Conservation (phyloP, 345 rosid species). For the Turritis glabra region DNA sequence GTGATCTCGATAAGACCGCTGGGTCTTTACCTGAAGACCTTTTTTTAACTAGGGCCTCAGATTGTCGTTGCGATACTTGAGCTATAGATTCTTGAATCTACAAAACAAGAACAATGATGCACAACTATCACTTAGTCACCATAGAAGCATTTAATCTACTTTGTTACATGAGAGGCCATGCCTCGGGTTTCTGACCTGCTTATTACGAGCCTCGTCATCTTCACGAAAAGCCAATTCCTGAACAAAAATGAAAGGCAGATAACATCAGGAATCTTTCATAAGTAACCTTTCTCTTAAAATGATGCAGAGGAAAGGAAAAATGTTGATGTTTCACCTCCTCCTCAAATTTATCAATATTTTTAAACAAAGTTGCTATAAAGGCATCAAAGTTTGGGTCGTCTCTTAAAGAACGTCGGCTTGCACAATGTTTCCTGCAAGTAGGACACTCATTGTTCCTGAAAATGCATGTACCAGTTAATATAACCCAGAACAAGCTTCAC, state of each 20-base stretch:
- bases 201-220: slow-evolving; percentile 82
- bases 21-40: slow-evolving; percentile 61
- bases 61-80: slow-evolving; percentile 71
- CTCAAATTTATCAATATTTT: slow-evolving; percentile 77
- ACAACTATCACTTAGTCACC: slow-evolving; percentile 5
- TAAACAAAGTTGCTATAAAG: slow-evolving; percentile 75
- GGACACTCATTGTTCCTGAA: slow-evolving; percentile 98
- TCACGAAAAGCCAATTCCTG: slow-evolving; percentile 86
- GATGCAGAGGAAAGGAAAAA: slow-evolving; percentile 8
- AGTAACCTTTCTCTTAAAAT: not conserved
- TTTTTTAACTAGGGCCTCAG: slow-evolving; percentile 73
- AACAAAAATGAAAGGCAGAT: slow-evolving; percentile 24
- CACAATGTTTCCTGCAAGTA: slow-evolving; percentile 97
- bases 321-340: slow-evolving; percentile 57
- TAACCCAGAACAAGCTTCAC: not conserved
- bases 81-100: slow-evolving; percentile 97
- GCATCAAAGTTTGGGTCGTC: slow-evolving; percentile 95
- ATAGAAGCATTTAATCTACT: not conserved
- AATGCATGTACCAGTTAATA: slow-evolving; percentile 5
- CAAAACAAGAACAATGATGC: slow-evolving; percentile 15
- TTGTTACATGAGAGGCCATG: slow-evolving; percentile 10
- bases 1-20: slow-evolving; percentile 49
- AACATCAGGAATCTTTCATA: slow-evolving; percentile 21
- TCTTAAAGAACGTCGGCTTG: slow-evolving; percentile 94
- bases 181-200: slow-evolving; percentile 58